A percentile compares a stretch with the other conserved stretches of the same genome.
Evolutionary conservation across 345 rosid species (phyloP).

Genomic region (Zanthoxylum bungeanum): DNA sequence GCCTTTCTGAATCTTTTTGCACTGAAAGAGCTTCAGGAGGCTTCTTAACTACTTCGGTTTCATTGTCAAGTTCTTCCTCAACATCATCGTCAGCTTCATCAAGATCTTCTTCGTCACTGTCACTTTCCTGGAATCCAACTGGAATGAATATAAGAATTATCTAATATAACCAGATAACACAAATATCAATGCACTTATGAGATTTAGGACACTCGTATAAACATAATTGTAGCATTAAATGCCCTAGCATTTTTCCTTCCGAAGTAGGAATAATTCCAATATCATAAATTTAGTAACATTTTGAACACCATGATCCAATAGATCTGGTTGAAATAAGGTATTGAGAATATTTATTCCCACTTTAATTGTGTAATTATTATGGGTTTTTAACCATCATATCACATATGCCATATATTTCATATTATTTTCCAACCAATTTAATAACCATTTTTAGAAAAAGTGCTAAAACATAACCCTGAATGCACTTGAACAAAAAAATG

Average conservation of each 20-base stretch:
- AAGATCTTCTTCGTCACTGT: conserved; percentile 44
- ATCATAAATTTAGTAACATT: neutral
- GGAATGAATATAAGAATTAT: neutral
- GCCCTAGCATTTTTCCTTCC: neutral
- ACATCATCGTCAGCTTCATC: conserved; percentile 48
- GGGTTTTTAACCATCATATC: too few relatives aligned
- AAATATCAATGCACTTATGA: neutral
- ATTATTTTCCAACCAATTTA: neutral
- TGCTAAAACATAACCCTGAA: neutral
- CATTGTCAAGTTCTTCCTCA: conserved; percentile 50
- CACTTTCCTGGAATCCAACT: conserved; percentile 39
- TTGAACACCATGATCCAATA: neutral
- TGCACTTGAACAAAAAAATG: neutral
- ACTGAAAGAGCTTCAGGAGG: conserved; percentile 26
- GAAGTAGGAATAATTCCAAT: neutral
- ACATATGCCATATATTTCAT: neutral
- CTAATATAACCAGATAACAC: neutral
- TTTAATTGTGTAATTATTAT: neutral
- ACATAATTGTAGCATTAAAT: neutral
- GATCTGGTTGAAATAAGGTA: neutral
- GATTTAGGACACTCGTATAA: neutral
- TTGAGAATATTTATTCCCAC: neutral
- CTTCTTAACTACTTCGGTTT: conserved; percentile 27
- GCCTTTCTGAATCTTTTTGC: conserved; percentile 44
- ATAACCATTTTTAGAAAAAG: neutral